Percentiles rank a stretch among this genome's conserved stretches.
phyloP scores from a whole-genome alignment of 768 basidiomycete genomes.

The Pulveroboletus sp. region DNA sequence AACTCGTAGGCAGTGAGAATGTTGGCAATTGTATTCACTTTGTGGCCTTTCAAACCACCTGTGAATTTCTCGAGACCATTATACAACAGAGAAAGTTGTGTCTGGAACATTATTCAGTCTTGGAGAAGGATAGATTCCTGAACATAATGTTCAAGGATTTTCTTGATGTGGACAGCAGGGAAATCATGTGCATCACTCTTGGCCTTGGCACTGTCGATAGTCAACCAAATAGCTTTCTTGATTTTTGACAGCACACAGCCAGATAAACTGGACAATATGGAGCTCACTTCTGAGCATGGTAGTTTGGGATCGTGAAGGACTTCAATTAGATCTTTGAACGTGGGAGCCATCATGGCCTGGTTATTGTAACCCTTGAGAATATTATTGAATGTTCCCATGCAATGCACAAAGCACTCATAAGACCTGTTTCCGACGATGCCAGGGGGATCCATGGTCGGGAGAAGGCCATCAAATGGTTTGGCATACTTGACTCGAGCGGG shows the following conservation, averaged over 20 bases:
- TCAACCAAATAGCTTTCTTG: conserved; percentile 78
- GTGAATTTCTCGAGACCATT: conserved; percentile 78
- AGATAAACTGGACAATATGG: conserved; percentile 83
- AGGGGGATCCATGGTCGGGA: conserved; percentile 84
- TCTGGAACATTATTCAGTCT: conserved; percentile 78
- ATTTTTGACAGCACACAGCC: conserved; percentile 92
- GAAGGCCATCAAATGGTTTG: conserved; percentile 94
- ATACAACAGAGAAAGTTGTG: conserved; percentile 65
- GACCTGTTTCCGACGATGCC: conserved; percentile 85
- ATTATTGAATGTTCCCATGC: conserved; percentile 76
- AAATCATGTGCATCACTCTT: conserved; percentile 80
- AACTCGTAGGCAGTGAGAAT: conserved; percentile 77
- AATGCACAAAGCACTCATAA: conserved; percentile 78
- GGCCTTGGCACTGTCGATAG: conserved; percentile 71
- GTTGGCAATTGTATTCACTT: conserved; percentile 71
- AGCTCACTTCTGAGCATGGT: conserved; percentile 81
- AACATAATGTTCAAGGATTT: conserved; percentile 81
- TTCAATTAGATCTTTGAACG: conserved; percentile 82
- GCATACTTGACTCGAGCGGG: conserved; percentile 96
- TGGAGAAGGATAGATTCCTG: conserved; percentile 77
- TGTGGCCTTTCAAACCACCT: conserved; percentile 83
- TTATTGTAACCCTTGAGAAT: conserved; percentile 98
- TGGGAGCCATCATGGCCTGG: conserved; percentile 85
- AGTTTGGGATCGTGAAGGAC: conserved; percentile 83
- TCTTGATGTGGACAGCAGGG: conserved; percentile 84